Conservation (phyloP, 2,329 filamentous ascomycete genomes). For the Cadophora sp. region DNA sequence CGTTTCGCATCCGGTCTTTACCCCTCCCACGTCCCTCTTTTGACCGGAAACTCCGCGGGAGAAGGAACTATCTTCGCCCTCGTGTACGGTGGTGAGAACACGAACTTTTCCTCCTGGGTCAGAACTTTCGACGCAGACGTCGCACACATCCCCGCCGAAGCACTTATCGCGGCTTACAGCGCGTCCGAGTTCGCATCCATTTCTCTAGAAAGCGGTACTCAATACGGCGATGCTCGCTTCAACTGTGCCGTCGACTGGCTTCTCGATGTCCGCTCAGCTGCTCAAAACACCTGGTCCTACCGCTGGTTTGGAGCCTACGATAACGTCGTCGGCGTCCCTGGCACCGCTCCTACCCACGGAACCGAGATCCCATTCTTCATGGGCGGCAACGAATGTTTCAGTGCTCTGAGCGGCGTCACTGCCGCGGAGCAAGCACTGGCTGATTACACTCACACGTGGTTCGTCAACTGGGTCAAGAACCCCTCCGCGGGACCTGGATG, state of each 20-base stretch:
- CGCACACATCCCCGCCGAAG: constrained; percentile 47
- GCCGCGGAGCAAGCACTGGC: constrained; percentile 50
- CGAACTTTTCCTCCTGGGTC: constrained; percentile 44
- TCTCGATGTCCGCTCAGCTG: constrained; percentile 48
- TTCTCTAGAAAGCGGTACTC: constrained; percentile 50
- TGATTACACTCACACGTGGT: constrained; percentile 51
- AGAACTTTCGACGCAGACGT: constrained; percentile 50
- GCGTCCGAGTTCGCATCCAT: constrained; percentile 47
- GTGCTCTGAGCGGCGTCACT: constrained; percentile 45
- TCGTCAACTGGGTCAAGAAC: constrained; percentile 54
- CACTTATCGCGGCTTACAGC: constrained; percentile 47
- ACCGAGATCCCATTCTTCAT: constrained; percentile 55
- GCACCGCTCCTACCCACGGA: constrained; percentile 48
- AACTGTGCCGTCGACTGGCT: constrained; percentile 52
- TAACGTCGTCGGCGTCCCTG: constrained; percentile 48
- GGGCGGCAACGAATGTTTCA: constrained; percentile 53
- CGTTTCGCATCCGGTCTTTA: constrained; percentile 42
- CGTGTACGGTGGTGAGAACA: constrained; percentile 46
- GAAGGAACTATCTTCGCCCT: constrained; percentile 49
- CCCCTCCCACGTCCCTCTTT: constrained; percentile 46
- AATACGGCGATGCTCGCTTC: constrained; percentile 55
- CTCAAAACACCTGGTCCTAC: constrained; percentile 52
- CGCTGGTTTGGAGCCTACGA: constrained; percentile 53
- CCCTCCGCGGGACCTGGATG: constrained; percentile 52
- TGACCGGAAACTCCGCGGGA: constrained; percentile 48